Base-by-base conservation (phyloP, 148 eudicot genomes). In the Nepenthes mirabilis region DNA sequence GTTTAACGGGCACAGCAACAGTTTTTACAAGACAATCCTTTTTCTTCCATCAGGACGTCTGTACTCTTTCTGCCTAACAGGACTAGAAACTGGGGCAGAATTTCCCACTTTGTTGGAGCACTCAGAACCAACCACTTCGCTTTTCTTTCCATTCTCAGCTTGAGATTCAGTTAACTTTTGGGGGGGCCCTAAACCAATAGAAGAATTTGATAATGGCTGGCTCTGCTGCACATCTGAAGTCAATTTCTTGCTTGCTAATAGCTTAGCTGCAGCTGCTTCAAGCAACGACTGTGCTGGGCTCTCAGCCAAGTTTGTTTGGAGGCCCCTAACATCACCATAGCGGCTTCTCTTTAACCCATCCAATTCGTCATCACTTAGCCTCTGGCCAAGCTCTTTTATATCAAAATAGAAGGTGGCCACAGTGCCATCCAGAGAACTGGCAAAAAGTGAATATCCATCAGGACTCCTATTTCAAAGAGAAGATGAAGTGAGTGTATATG, bases 181-280 rank as follows among this genome's bases (percentile, higher is more conserved):
- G 34, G 63, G 68, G 35, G 52, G 64, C 56, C 59, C 79, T 59
- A 73, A 58, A 63, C 70, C 75, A 54, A 72, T 47, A 33, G 79
- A 65, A 63, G 85, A 72, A 80, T 83, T 82, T 57, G 74, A 62
- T 45, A 78, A 55, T 9, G 64, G 55, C 71, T 68, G 80, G 37
- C 65, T 75, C 51, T 53, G 70, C 58, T 72, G 79, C 48, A 76
- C 68, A 58, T 74, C 85, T 13, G 64, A 56, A 53, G 61, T 35
- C 14, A 76, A 54, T 60, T 76, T 91, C 76, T 82, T 91, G 66
- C 55, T 73, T 13, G 82, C 14, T 58, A 66, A 59, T 64, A 79
- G 91, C 70, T 84, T 90, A 14, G 85, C 79, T 1, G 87, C 83
- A 43, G 96, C 98, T 62, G 98, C 98, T 83, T 93, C 98, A 59